Base-by-base conservation (phyloP, 2,329 filamentous ascomycete genomes). In the Diaporthe aspalathi region DNA sequence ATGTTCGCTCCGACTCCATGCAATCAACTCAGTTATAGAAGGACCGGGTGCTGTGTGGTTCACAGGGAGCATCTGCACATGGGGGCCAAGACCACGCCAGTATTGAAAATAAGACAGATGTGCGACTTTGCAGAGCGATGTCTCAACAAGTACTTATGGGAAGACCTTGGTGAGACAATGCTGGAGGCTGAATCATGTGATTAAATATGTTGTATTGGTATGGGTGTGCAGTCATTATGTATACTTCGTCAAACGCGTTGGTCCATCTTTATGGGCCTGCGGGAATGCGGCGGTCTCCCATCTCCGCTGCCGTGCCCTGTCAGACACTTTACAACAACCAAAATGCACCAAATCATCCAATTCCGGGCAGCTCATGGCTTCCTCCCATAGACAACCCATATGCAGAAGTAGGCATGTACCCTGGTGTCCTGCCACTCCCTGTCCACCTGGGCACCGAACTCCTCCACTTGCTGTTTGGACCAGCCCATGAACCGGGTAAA, bases 401-500 rank as follows among this genome's bases (percentile, higher is more conserved):
- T 32, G 32, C 76, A 74, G 66, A 77, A 78, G 67, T 79, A 78
- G 12, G 78, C 75, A 63, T 80, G 79, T 43, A 76, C 74, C 43
- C 67, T 72, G 20, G 73, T 66, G 67, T 79, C 76, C 71, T 73
- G 67, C 65, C 80, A 74, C 49, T 80, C 79, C 27, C 67, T 67
- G 35, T 76, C 73, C 38, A 78, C 76, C 47, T 74, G 63, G 11
- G 67, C 73, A 27, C 76, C 65, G 57, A 80, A 79, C 2, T 74
- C 74, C 70, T 75, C 67, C 32, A 73, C 72, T 43, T 73, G 67
- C 53, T 72, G 63, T 35, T 70, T 72, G 6, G 73, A 60, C 75
- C 76, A 77, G 35, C 74, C 71, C 66, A 75, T 71, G 29, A 73
- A 74, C 12, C 73, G 72, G 16, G 75, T 77, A 29, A 77, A 74